These are phyloP conservation scores for Prunus persica DNA, from an alignment of 306 rosid species.

Conservation along the genomic window DNA sequence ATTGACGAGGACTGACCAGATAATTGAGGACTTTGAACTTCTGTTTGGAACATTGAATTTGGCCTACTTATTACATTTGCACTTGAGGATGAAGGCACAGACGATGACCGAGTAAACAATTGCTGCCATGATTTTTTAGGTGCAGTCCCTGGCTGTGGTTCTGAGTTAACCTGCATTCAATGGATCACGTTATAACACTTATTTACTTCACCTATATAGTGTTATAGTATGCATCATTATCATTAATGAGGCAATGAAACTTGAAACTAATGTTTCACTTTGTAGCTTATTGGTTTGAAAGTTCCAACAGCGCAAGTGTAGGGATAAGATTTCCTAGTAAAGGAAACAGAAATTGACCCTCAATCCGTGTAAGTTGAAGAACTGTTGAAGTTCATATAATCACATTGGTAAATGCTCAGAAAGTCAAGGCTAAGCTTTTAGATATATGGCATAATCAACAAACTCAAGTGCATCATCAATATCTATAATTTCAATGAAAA, in stretches of 20 bases:
- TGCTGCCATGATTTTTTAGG: conserved; percentile 98
- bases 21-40: conserved; percentile 50
- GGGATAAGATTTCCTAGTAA: not conserved
- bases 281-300: not conserved
- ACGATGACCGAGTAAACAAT: conserved; percentile 74
- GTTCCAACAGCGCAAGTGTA: not conserved
- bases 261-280: conserved; percentile 4
- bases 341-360: not conserved
- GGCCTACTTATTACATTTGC: conserved; percentile 88
- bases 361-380: not conserved
- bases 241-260: conserved; percentile 12
- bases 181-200: conserved; percentile 27
- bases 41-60: conserved; percentile 57
- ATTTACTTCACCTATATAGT: conserved; percentile 20
- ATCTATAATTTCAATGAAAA: not conserved
- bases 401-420: not conserved
- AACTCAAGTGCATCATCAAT: conserved; percentile 7
- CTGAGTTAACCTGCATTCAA: conserved; percentile 68
- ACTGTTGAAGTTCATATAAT: not conserved
- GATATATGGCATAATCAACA: conserved; percentile 3
- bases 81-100: conserved; percentile 58
- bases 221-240: not conserved
- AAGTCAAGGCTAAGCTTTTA: not conserved
- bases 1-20: conserved; percentile 54
- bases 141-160: conserved; percentile 55